Evolutionary conservation across 1,284 basidiomycete species (phyloP).

Genomic region (Cutaneotrichosporon sp.): DNA sequence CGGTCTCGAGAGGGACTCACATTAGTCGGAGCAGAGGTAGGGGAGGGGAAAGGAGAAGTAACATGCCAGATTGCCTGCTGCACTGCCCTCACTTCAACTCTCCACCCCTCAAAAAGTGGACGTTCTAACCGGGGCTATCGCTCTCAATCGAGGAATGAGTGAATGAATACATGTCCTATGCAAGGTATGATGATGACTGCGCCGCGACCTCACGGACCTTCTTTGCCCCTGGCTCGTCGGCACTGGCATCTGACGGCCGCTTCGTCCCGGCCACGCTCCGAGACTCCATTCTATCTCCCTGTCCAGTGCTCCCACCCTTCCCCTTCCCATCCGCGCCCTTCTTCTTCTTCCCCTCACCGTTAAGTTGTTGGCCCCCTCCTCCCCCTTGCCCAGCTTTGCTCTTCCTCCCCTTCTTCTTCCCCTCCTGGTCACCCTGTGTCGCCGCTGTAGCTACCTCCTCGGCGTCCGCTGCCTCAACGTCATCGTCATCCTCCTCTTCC

Average conservation of each 20-base stretch:
- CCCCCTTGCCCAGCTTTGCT: not conserved
- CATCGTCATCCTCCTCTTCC: constrained; percentile 59
- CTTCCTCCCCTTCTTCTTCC: not conserved
- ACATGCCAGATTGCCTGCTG: too few relatives aligned
- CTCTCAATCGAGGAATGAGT: too few relatives aligned
- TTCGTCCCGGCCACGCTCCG: too few relatives aligned
- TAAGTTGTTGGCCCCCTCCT: too few relatives aligned
- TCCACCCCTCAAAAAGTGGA: too few relatives aligned
- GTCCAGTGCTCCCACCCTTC: not conserved
- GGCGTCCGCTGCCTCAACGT: constrained; percentile 26
- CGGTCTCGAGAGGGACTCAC: too few relatives aligned
- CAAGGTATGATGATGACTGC: not conserved
- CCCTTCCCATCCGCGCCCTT: not conserved
- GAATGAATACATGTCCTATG: constrained; percentile 1
- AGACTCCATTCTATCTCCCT: too few relatives aligned
- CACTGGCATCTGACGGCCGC: not conserved
- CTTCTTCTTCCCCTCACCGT: not conserved
- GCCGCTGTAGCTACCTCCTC: not conserved
- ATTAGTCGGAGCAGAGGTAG: too few relatives aligned
- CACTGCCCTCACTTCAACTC: too few relatives aligned
- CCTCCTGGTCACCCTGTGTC: not conserved
- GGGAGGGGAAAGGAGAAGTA: too few relatives aligned
- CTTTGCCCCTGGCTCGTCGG: constrained; percentile 5
- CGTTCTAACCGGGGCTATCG: too few relatives aligned
- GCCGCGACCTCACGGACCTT: not conserved